Base-by-base conservation (phyloP, 2,329 filamentous ascomycete genomes). In the Alternaria novae-zelandiae region DNA sequence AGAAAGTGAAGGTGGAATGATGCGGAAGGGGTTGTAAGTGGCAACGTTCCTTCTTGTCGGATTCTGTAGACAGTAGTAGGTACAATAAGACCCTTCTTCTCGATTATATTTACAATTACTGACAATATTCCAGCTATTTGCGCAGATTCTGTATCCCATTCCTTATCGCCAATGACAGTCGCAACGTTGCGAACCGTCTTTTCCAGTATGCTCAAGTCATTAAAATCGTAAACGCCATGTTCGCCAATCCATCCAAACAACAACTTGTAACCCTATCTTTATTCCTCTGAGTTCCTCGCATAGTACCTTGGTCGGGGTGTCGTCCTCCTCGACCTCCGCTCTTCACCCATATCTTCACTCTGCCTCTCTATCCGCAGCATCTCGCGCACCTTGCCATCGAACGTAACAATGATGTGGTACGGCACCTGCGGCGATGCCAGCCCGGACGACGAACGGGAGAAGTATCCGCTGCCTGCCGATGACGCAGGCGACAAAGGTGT, bases 341-440 rank as follows among this genome's bases (percentile, higher is more conserved):
- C 49, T 30, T 59, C 59, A 53, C 54, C 57, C 49, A 25, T 68
- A 56, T 5, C 55, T 15, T 12, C 63, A 8, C 4, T 57, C 47
- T 69, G 64, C 12, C 65, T 68, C 23, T 59, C 56, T 69, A 73
- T 74, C 58, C 68, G 61, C 17, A 73, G 60, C 63, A 74, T 68
- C 51, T 74, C 70, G 45, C 72, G 64, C 36, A 71, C 70, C 53
- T 73, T 70, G n/a, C 72, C 72, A 25, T 74, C 68, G 26, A 74
- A 74, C 0, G 72, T 74, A 11, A 74, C 72, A 55, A 74, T 71
- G 55, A 74, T 74, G 25, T 73, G 72, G 10, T 71, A 63, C 11
- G 72, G 72, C 10, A 74, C 47, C n/a, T 64, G 69, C 12, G 72
- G 72, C 17, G 59, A 61, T 23, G 56, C 55, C 20, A 59, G 58